These are phyloP conservation scores for Penicillium concentricum DNA, from an alignment of 2,329 filamentous ascomycete species.

Conservation along the genomic window DNA sequence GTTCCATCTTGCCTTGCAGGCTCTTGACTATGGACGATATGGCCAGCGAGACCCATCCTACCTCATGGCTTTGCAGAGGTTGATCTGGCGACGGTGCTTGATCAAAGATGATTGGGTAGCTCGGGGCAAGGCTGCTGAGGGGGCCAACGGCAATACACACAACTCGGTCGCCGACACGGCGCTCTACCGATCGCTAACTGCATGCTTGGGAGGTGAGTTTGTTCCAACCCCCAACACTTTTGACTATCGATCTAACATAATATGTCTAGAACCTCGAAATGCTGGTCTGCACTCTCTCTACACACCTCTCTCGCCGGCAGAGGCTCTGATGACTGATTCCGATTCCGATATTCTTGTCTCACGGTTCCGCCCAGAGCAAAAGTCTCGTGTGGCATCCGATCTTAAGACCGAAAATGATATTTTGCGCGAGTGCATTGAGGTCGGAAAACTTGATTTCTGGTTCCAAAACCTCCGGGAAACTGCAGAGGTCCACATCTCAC, in stretches of 20 bases:
- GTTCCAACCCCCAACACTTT: background rate
- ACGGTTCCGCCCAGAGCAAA: constrained; percentile 61
- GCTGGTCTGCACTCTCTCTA: constrained; percentile 21
- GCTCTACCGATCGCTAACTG: constrained; percentile 65
- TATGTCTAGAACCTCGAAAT: constrained; percentile 17
- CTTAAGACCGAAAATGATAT: constrained; percentile 70
- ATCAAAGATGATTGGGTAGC: constrained; percentile 80
- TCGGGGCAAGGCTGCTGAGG: constrained; percentile 74
- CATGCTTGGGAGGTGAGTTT: constrained; percentile 56
- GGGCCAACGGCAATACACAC: constrained; percentile 67
- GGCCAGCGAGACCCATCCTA: constrained; percentile 49
- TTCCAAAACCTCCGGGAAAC: constrained; percentile 39
- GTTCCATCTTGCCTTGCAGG: constrained; percentile 71
- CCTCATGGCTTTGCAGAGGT: constrained; percentile 27
- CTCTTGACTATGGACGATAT: constrained; percentile 54
- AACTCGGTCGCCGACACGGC: constrained; percentile 64
- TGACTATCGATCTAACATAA: background rate
- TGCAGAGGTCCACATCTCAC: constrained; percentile 14
- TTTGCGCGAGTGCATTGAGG: constrained; percentile 64
- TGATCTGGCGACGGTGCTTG: constrained; percentile 84
- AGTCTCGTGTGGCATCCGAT: constrained; percentile 67
- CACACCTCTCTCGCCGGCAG: constrained; percentile 27
- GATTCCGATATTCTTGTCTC: constrained; percentile 52
- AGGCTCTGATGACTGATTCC: constrained; percentile 30
- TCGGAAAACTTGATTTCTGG: constrained; percentile 71